Evolutionary conservation across 2,329 filamentous ascomycete genomes (phyloP).

Genomic region (Metarhizium robertsii): DNA sequence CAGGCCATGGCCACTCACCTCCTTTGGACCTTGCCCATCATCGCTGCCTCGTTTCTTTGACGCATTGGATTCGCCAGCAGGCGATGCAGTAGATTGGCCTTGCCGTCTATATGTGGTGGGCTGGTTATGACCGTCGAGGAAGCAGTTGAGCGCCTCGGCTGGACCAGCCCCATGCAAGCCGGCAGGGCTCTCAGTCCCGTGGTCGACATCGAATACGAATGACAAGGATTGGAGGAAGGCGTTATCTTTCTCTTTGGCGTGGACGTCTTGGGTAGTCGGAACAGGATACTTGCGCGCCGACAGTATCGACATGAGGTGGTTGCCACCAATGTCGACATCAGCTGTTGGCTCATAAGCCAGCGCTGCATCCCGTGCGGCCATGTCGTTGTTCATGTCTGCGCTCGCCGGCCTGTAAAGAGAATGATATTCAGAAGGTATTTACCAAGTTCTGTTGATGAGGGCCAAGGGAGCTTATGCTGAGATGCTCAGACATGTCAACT

Average conservation of each 20-base stretch:
- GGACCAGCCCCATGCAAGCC: background rate
- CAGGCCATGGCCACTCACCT: constrained; percentile 1
- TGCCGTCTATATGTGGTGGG: background rate
- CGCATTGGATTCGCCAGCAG: background rate
- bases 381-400: too few relatives aligned
- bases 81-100: background rate
- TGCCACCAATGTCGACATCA: constrained; percentile 12
- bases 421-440: too few relatives aligned
- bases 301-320: constrained; percentile 1
- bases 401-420: too few relatives aligned
- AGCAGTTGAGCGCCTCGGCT: background rate
- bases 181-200: too few relatives aligned
- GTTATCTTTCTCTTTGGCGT: background rate
- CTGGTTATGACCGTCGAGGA: background rate
- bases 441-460: too few relatives aligned
- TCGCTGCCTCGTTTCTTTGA: background rate
- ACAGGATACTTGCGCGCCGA: constrained; percentile 1
- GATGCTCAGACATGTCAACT: too few relatives aligned
- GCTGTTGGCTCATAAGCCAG: too few relatives aligned
- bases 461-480: too few relatives aligned
- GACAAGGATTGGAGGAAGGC: background rate
- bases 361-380: too few relatives aligned
- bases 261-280: background rate
- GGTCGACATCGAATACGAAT: background rate
- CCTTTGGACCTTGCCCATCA: constrained; percentile 2